Conservation (phyloP, 1,284 basidiomycete genomes). For the Boletus austroedulis region DNA sequence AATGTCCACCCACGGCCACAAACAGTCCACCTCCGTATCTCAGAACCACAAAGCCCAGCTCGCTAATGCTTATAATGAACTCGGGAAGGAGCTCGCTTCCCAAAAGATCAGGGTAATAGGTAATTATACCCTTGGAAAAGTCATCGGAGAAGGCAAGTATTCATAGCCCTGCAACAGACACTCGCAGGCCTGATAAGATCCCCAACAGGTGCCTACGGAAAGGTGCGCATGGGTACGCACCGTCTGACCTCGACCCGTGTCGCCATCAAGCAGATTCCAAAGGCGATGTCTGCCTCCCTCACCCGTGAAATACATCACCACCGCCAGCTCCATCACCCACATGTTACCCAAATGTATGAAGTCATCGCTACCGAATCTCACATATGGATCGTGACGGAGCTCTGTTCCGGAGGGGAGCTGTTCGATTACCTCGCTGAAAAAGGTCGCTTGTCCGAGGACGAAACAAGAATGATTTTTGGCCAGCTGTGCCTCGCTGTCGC, state of each 20-base stretch:
- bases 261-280: slow-evolving; percentile 98
- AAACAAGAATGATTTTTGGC: slow-evolving; percentile 83
- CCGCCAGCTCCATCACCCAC: slow-evolving; percentile 91
- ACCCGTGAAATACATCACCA: slow-evolving; percentile 99
- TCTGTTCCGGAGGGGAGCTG: slow-evolving; percentile 94
- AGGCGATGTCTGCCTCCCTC: slow-evolving; percentile 83
- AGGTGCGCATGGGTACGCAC: slow-evolving; percentile 90
- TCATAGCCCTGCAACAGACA: slow-evolving; percentile 15
- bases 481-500: slow-evolving; percentile 96
- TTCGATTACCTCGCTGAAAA: slow-evolving; percentile 98
- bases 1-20: slow-evolving; percentile 54
- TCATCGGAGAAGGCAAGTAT: slow-evolving; percentile 89
- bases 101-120: slow-evolving; percentile 88
- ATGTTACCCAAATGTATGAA: slow-evolving; percentile 95
- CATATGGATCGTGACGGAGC: slow-evolving; percentile 97
- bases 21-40: slow-evolving; percentile 60
- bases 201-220: slow-evolving; percentile 80
- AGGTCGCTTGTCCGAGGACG: slow-evolving; percentile 80
- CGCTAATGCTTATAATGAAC: slow-evolving; percentile 92
- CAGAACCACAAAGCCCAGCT: slow-evolving; percentile 85
- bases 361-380: slow-evolving; percentile 93
- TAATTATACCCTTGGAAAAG: slow-evolving; percentile 92
- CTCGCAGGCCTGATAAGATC: slow-evolving; percentile 30
- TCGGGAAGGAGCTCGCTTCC: slow-evolving; percentile 91
- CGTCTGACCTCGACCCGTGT: slow-evolving; percentile 86